phyloP scores from a whole-genome alignment of 2,329 filamentous ascomycete species.

The Aspergillus ochraceoroseus region DNA sequence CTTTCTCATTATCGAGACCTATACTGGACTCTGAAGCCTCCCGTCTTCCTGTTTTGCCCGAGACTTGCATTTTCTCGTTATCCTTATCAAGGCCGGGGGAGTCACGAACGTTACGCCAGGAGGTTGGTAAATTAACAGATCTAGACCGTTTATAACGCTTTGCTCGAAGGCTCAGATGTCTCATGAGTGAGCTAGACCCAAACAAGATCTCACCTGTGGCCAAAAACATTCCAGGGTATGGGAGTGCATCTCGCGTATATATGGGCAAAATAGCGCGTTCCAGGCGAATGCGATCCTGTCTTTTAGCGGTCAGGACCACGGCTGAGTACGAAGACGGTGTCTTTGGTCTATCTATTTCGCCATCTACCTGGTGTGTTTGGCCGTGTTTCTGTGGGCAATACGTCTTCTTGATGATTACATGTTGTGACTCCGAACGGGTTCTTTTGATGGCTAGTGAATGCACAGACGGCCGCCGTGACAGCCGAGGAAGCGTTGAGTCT shows the following conservation, averaged over 20 bases:
- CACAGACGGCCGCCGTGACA: slow-evolving; percentile 61
- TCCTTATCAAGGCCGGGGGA: neutral
- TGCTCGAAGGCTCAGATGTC: slow-evolving; percentile 75
- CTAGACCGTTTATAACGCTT: slow-evolving; percentile 69
- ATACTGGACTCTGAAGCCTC: slow-evolving; percentile 3
- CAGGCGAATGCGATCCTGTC: slow-evolving; percentile 70
- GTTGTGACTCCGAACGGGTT: slow-evolving; percentile 61
- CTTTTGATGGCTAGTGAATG: slow-evolving; percentile 72
- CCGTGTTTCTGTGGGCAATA: slow-evolving; percentile 59
- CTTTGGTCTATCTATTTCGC: slow-evolving; percentile 70
- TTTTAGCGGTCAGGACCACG: slow-evolving; percentile 66
- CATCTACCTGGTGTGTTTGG: slow-evolving; percentile 43
- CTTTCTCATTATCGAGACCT: slow-evolving; percentile 10
- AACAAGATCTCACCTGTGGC: slow-evolving; percentile 67
- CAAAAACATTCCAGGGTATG: slow-evolving; percentile 74
- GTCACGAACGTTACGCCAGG: neutral
- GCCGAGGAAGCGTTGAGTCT: slow-evolving; percentile 56
- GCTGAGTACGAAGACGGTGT: slow-evolving; percentile 67
- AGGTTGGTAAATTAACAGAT: slow-evolving; percentile 42
- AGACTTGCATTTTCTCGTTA: neutral
- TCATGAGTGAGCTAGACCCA: slow-evolving; percentile 72
- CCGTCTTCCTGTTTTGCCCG: slow-evolving; percentile 1
- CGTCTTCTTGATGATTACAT: slow-evolving; percentile 84
- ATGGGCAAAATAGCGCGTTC: slow-evolving; percentile 71
- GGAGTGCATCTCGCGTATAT: slow-evolving; percentile 75